phyloP scores from a whole-genome alignment of 352 stramenopile species.

The Globisporangium orthogonon region DNA sequence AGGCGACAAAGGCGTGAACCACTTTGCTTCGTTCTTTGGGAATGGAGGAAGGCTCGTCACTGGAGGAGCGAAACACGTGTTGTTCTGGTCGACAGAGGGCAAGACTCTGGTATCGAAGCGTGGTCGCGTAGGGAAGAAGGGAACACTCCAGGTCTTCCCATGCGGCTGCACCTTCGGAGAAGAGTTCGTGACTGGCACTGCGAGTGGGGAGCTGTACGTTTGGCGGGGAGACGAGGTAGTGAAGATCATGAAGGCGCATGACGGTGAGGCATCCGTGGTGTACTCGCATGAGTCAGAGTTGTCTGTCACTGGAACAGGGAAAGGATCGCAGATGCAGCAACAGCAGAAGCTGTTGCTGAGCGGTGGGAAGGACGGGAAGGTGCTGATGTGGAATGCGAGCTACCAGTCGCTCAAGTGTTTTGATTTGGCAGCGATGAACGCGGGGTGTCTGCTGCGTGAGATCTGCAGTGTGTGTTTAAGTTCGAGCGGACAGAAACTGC shows the following conservation, averaged over 20 bases:
- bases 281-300: conserved; percentile 5
- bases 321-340: not conserved
- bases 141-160: conserved; percentile 41
- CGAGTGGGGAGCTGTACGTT: conserved; percentile 49
- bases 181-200: conserved; percentile 47
- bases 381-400: conserved; percentile 55
- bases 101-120: conserved; percentile 46
- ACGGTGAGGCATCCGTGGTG: conserved; percentile 42
- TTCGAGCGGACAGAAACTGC: conserved; percentile 31
- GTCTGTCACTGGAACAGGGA: not conserved
- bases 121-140: conserved; percentile 58
- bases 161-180: conserved; percentile 35
- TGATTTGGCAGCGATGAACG: conserved; percentile 33
- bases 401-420: conserved; percentile 74
- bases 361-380: conserved; percentile 65
- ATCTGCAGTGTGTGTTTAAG: conserved; percentile 45
- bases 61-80: conserved; percentile 55
- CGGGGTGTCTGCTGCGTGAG: conserved; percentile 26
- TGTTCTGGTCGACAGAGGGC: conserved; percentile 62
- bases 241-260: conserved; percentile 57
- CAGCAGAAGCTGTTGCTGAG: conserved; percentile 30
- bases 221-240: conserved; percentile 45
- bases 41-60: conserved; percentile 39
- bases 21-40: conserved; percentile 41
- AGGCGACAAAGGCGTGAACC: conserved; percentile 47